Base-by-base conservation (phyloP, 1,139 yeast genomes). In the Blastobotrys capitulatus region DNA sequence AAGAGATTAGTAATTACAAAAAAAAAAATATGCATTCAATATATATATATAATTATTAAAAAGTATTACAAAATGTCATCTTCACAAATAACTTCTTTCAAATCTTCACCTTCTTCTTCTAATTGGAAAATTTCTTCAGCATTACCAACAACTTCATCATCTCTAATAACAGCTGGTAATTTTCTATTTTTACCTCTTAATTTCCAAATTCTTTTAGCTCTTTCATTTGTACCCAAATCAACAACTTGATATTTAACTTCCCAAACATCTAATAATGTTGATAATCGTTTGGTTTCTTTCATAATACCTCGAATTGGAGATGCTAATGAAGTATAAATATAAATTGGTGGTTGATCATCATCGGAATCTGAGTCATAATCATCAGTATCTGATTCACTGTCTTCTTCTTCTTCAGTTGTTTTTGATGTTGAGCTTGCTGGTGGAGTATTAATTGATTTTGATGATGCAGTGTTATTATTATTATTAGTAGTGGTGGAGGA, bases 81-180 rank as follows among this genome's bases (percentile, higher is more conserved):
- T 19, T 64, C 70, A 44, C 60, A 64, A 32, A 69, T 60, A 26
- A 64, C 50, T 20, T 68, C 70, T 10, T 62, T 60, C 10, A 70
- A 67, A 22, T 46, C 49, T 18, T 49, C 52, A 16, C 46, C 49
- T 26, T 47, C 52, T 27, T 49, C 52, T 20, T 49, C 49, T 40
- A 47, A 25, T 40, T 46, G 44, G 35, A 86, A 84, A 20, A 92
- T 88, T 47, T 88, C 96, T 51, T 57, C 83, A 75, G 58, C 79
- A 87, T 63, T 82, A 78, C 96, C 96, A 57, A 90, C 83, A 54
- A 83, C 79, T 58, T 88, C 96, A 38, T 73, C 74, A n/a, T 95
- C 96, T 61, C 96, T 77, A 26, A 90, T 89, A 20, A 92, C 78
- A n/a, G 94, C 97, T 1, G 98, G 98, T 50, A 89, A 76, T 1